phyloP scores from a whole-genome alignment of 495 filamentous ascomycete genomes.

The Trichoderma asperelloides region DNA sequence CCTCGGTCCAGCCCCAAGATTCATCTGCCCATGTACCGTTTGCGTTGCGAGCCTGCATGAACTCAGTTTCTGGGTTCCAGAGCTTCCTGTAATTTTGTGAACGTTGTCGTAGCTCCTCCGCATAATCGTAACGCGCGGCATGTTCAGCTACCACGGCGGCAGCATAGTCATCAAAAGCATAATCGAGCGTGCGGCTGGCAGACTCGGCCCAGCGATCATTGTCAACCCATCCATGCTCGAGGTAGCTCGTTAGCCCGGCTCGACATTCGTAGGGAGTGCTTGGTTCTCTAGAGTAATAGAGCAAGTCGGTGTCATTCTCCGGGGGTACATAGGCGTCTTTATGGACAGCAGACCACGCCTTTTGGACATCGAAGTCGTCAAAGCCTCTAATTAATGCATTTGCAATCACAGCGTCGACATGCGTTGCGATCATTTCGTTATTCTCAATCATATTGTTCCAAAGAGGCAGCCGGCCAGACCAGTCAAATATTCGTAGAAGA shows the following conservation, averaged over 20 bases:
- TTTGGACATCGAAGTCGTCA: constrained; percentile 22
- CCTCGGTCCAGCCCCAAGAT: constrained; percentile 25
- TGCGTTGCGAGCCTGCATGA: constrained; percentile 25
- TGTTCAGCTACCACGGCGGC: constrained; percentile 21
- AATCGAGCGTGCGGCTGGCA: constrained; percentile 24
- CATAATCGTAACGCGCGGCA: constrained; percentile 11
- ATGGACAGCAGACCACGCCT: constrained; percentile 21
- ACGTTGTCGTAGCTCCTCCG: constrained; percentile 14
- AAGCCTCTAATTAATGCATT: constrained; percentile 25
- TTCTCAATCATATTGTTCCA: constrained; percentile 29
- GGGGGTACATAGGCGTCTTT: constrained; percentile 25
- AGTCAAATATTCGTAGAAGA: constrained; percentile 23
- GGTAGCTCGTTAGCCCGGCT: constrained; percentile 22
- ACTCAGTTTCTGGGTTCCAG: constrained; percentile 22
- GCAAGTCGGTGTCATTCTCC: constrained; percentile 21
- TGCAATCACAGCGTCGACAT: constrained; percentile 25
- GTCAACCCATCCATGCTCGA: constrained; percentile 27
- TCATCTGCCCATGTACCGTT: constrained; percentile 24
- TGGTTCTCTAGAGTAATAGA: constrained; percentile 25
- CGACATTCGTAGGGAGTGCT: constrained; percentile 24
- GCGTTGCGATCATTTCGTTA: constrained; percentile 27
- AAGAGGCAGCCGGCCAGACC: constrained; percentile 24
- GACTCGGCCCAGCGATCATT: constrained; percentile 27
- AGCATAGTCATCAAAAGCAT: constrained; percentile 24
- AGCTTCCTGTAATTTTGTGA: constrained; percentile 21